A percentile compares a stretch with the other conserved stretches of the same genome.
Conservation (phyloP, 768 basidiomycete species). For the Termitomyces sp. region DNA sequence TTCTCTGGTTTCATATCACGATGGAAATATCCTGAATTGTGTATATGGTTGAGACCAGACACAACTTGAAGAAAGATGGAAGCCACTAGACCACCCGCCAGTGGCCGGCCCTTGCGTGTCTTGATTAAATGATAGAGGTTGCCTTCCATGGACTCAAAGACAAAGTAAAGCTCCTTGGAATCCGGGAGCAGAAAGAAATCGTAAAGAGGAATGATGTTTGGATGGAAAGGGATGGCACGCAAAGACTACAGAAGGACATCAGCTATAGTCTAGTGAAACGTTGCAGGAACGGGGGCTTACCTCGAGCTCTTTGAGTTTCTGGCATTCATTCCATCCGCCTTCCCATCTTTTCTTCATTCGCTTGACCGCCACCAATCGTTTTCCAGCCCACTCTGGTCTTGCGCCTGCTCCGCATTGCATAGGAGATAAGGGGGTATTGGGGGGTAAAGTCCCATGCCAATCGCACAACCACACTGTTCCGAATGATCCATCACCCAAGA, state of each 20-base stretch:
- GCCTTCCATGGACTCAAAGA: conserved; percentile 99
- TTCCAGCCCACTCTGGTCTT: conserved; percentile 90
- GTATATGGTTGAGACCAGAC: conserved; percentile 88
- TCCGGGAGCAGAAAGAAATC: conserved; percentile 98
- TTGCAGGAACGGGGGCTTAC: conserved; percentile 36
- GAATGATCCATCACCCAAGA: conserved; percentile 96
- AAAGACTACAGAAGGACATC: conserved; percentile 61
- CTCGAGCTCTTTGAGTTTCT: conserved; percentile 91
- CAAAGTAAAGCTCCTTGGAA: conserved; percentile 96
- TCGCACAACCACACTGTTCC: conserved; percentile 99
- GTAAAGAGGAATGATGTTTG: conserved; percentile 97
- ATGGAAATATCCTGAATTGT: conserved; percentile 92
- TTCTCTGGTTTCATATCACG: conserved; percentile 99
- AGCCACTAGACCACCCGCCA: conserved; percentile 95
- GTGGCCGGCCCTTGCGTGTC: conserved; percentile 87
- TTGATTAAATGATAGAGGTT: conserved; percentile 99
- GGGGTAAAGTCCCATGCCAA: conserved; percentile 95
- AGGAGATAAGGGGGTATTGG: conserved; percentile 84
- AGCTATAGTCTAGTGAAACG: conserved; percentile 9
- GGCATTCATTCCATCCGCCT: conserved; percentile 97
- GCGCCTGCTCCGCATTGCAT: conserved; percentile 96
- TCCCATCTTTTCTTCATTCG: conserved; percentile 98
- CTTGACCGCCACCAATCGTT: conserved; percentile 94
- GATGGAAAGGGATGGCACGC: conserved; percentile 90
- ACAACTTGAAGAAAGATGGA: conserved; percentile 93